Evolutionary conservation across 345 rosid species (phyloP).

Genomic region (Bruguiera gymnorhiza): DNA sequence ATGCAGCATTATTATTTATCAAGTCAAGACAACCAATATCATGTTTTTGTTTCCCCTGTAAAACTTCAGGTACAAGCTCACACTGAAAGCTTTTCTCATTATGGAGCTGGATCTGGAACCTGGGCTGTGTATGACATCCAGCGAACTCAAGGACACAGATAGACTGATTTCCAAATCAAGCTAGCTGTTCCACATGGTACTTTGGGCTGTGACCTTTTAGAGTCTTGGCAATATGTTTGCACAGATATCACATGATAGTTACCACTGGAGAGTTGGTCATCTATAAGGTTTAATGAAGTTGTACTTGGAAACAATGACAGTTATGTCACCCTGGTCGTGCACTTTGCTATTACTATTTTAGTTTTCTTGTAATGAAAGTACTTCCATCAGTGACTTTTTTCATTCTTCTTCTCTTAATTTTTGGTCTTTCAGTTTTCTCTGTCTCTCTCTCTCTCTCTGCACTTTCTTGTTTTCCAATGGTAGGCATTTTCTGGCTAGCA

Average conservation of each 20-base stretch:
- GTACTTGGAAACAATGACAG: conserved; percentile 23
- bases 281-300: conserved; percentile 24
- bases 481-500: too few species aligned
- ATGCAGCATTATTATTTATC: not conserved
- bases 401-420: conserved; percentile 11
- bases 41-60: conserved; percentile 1
- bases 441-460: too few species aligned
- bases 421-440: not conserved
- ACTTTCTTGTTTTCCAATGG: too few species aligned
- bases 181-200: conserved; percentile 34
- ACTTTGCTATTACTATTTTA: conserved; percentile 15
- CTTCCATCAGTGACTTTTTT: conserved; percentile 1
- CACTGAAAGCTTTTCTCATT: conserved; percentile 67
- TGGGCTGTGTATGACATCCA: conserved; percentile 71
- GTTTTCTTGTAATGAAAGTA: conserved; percentile 13
- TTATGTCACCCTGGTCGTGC: conserved; percentile 19
- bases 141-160: conserved; percentile 70
- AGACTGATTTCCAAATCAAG: conserved; percentile 31
- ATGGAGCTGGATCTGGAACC: conserved; percentile 61
- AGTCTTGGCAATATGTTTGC: conserved; percentile 27
- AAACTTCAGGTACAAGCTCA: conserved; percentile 54
- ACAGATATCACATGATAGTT: conserved; percentile 21
- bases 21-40: not conserved
- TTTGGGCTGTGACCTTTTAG: conserved; percentile 40
- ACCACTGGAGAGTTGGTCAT: conserved; percentile 19